These are phyloP conservation scores for Celoporthe dispersa DNA, from an alignment of 2,329 filamentous ascomycete genomes.

Conservation along the genomic window DNA sequence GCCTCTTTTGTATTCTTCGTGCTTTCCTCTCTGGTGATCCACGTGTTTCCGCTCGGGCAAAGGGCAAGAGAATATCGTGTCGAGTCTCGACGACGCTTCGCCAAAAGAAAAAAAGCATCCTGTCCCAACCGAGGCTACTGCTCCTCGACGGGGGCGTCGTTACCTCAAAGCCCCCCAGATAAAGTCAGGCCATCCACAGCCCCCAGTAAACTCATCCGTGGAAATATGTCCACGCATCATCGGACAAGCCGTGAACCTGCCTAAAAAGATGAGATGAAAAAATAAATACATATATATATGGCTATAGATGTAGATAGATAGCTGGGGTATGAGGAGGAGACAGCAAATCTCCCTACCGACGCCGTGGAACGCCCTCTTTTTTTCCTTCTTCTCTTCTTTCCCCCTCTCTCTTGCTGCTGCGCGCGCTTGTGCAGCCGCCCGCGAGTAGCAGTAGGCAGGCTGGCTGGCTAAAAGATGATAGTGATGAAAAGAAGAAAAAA, in stretches of 20 bases:
- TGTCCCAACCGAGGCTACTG: no score
- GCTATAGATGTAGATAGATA: background rate
- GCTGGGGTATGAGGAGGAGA: conserved; percentile 3
- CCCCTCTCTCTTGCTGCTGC: no score
- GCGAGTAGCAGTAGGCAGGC: no score
- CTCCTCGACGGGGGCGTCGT: no score
- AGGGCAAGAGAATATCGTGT: background rate
- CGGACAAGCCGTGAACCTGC: background rate
- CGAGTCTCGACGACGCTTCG: no score
- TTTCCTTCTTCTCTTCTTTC: no score
- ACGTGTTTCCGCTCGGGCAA: background rate
- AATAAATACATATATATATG: background rate
- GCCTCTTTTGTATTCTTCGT: background rate
- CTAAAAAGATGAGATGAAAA: background rate
- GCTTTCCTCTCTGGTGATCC: background rate
- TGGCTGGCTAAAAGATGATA: no score
- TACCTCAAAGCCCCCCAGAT: no score
- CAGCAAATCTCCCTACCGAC: background rate
- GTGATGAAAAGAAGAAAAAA: background rate
- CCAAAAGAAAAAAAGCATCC: no score
- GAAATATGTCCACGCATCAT: no score
- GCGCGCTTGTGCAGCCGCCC: background rate
- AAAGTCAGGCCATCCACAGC: no score
- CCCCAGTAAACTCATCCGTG: no score
- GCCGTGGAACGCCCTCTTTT: conserved; percentile 1